phyloP scores from a whole-genome alignment of 345 rosid genomes.

The Syzygium oleosum region DNA sequence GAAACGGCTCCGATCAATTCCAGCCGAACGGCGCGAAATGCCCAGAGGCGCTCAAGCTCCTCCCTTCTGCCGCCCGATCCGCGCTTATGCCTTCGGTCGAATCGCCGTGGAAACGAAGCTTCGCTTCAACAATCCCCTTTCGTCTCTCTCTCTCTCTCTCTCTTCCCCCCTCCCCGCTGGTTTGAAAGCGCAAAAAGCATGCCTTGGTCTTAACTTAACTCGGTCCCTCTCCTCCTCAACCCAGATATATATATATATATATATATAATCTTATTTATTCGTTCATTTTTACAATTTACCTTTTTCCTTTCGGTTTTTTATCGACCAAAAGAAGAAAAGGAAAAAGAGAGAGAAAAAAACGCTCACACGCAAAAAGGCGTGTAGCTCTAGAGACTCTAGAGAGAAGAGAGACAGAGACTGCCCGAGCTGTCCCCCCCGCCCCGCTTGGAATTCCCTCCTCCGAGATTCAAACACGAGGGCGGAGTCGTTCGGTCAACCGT shows the following conservation, averaged over 20 bases:
- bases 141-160: neutral
- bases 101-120: neutral
- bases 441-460: neutral
- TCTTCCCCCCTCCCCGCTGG: neutral
- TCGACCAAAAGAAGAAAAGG: no score
- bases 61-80: neutral
- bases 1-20: neutral
- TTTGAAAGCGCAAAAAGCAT: neutral
- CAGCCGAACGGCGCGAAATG: neutral
- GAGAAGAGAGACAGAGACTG: neutral
- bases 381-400: neutral
- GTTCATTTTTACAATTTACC: neutral
- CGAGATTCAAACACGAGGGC: neutral
- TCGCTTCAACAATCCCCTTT: neutral
- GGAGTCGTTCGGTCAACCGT: neutral
- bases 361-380: neutral
- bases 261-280: neutral
- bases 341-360: neutral
- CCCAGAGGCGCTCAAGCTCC: neutral
- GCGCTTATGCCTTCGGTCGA: neutral
- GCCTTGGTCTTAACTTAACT: neutral
- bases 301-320: neutral
- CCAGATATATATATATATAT: neutral
- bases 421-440: neutral
- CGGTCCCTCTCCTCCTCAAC: neutral